Conservation (phyloP, 768 basidiomycete genomes). For the Boletus speciosus region DNA sequence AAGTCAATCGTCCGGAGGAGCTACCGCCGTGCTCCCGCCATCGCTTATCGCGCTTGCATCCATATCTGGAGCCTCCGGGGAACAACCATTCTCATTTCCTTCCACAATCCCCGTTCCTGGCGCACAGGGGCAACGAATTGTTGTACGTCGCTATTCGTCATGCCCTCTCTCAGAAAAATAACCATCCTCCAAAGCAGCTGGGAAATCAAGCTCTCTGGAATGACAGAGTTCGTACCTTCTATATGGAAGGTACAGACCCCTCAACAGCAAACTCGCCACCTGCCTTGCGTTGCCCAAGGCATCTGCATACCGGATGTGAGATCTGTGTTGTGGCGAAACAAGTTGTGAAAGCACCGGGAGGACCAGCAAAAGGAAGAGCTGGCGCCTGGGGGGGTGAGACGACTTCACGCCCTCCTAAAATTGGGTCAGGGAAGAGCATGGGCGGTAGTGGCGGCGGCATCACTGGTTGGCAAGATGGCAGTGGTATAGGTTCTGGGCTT, state of each 20-base stretch:
- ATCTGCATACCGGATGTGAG: conserved; percentile 69
- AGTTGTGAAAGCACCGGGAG: conserved; percentile 23
- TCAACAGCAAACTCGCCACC: conserved; percentile 60
- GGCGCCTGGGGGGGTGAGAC: conserved; percentile 27
- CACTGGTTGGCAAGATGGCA: conserved; percentile 72
- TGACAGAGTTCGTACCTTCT: conserved; percentile 48
- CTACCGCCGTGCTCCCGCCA: conserved; percentile 27
- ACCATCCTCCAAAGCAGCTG: conserved; percentile 5
- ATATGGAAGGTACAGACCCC: conserved; percentile 59
- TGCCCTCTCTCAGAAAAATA: neutral
- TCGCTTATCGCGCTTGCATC: conserved; percentile 28
- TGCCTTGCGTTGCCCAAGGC: conserved; percentile 64
- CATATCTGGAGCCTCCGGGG: conserved; percentile 21
- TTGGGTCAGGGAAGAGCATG: conserved; percentile 21
- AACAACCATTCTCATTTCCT: conserved; percentile 4
- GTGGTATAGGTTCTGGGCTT: conserved; percentile 70
- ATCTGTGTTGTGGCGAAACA: conserved; percentile 70
- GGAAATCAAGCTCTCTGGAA: conserved; percentile 27
- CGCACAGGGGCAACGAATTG: conserved; percentile 7
- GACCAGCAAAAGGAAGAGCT: conserved; percentile 20
- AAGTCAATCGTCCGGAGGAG: conserved; percentile 15
- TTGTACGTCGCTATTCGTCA: conserved; percentile 9
- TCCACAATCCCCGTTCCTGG: conserved; percentile 3
- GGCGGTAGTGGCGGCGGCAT: conserved; percentile 46
- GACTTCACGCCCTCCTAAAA: conserved; percentile 20